Conservation (phyloP, 2,329 filamentous ascomycete genomes). For the Plenodomus tracheiphilus region DNA sequence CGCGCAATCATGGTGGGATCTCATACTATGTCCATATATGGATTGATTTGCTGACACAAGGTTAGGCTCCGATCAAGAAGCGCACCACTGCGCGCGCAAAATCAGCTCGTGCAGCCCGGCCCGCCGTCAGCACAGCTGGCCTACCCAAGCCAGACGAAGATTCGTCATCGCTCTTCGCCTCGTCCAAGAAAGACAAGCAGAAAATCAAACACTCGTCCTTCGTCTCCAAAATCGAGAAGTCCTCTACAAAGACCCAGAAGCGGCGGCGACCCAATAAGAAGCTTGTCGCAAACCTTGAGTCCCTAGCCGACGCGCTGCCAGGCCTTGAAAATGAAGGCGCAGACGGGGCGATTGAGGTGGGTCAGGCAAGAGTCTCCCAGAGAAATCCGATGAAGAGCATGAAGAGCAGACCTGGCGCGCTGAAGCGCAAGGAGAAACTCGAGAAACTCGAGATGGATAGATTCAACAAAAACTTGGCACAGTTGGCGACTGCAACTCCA, state of each 20-base stretch:
- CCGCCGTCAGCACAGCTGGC: conserved; percentile 12
- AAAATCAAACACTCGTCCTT: conserved; percentile 80
- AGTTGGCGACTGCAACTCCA: conserved; percentile 56
- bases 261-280: conserved; percentile 74
- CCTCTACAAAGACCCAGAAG: conserved; percentile 59
- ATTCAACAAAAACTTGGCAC: conserved; percentile 81
- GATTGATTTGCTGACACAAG: background rate
- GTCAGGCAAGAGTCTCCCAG: conserved; percentile 64
- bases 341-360: conserved; percentile 36
- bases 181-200: conserved; percentile 82
- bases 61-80: conserved; percentile 44
- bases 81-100: conserved; percentile 42
- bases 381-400: conserved; percentile 70
- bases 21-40: background rate
- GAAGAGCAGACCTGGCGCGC: conserved; percentile 66
- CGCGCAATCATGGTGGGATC: conserved; percentile 14
- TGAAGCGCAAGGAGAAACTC: conserved; percentile 80
- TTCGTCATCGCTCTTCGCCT: conserved; percentile 59
- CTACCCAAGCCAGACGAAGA: conserved; percentile 40
- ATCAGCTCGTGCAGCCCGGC: conserved; percentile 29
- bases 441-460: conserved; percentile 80
- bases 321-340: conserved; percentile 52
- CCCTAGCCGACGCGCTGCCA: conserved; percentile 79
- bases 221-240: conserved; percentile 73
- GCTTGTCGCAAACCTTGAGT: conserved; percentile 73